Percentiles rank a stretch among this genome's conserved stretches.
These are phyloP conservation scores for Luvunga scandens DNA, from an alignment of 345 rosid genomes.

Conservation along the genomic window DNA sequence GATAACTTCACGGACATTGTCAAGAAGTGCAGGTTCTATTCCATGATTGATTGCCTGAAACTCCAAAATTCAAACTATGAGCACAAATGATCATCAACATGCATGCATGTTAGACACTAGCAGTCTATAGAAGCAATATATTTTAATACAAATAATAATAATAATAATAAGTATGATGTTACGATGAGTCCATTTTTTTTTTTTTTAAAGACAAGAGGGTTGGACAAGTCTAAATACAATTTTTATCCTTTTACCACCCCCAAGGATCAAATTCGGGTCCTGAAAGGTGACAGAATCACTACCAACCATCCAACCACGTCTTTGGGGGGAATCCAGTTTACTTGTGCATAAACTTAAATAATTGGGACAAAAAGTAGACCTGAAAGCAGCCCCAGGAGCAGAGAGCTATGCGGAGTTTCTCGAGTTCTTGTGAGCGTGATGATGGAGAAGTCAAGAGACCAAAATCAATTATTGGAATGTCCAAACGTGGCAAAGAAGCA, in stretches of 20 bases:
- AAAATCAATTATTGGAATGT: constrained; percentile 56
- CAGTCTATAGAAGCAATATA: too few species aligned
- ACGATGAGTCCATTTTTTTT: too few species aligned
- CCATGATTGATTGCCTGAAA: constrained; percentile 84
- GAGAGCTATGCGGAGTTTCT: constrained; percentile 54
- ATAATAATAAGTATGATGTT: too few species aligned
- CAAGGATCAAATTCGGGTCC: too few species aligned
- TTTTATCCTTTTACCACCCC: too few species aligned
- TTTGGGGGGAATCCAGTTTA: too few species aligned
- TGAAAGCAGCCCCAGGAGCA: constrained; percentile 70
- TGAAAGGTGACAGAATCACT: too few species aligned
- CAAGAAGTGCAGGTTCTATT: constrained; percentile 43
- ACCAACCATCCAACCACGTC: too few species aligned
- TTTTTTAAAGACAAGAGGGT: too few species aligned
- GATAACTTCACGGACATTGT: constrained; percentile 41
- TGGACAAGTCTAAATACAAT: too few species aligned
- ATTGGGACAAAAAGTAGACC: constrained; percentile 42
- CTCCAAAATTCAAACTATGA: background rate
- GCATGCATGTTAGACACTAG: background rate
- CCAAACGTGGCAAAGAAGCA: constrained; percentile 35
- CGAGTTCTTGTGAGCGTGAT: constrained; percentile 34
- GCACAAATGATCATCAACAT: background rate
- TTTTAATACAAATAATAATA: too few species aligned
- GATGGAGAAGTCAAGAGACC: constrained; percentile 51
- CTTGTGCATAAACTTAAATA: too few species aligned